Base-by-base conservation (phyloP, 345 rosid species). In the Firmiana major region DNA sequence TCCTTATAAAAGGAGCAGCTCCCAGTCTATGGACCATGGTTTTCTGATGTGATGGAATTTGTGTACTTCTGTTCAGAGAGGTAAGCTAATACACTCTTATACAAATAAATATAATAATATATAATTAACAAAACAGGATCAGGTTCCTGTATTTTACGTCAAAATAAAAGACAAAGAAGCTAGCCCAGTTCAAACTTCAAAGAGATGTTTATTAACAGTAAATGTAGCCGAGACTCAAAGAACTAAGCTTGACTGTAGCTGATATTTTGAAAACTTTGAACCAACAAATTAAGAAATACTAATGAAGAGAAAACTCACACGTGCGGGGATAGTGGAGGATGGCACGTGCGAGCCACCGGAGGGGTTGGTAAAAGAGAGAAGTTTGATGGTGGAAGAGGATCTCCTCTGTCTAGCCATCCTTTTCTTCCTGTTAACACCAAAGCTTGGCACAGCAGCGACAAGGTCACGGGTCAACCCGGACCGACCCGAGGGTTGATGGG, bases 391-490 rank as follows among this genome's bases (percentile, higher is more conserved):
- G 67, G 92, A 85, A 79, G 90, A 80, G 19, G 94, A 85, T 69
- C 93, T 85, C 84, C 96, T 95, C 86, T 85, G 94, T 85, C 98
- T 86, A 15, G 93, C 90, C 97, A 92, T 88, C 83, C 92, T 90
- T 85, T 92, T 91, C 89, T 91, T 92, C 92, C 87, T 85, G 80
- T 87, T 84, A 59, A 91, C 89, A 78, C 90, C 91, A 73, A 89
- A 81, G 75, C 84, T 83, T 51, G 87, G 79, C 66, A 88, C 81
- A 74, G 83, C 86, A 69, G 82, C 83, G 59, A 79, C 79, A 73
- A 81, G 86, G 82, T 78, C 86, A 79, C 83, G 83, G 82, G 79
- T 84, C 76, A 81, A 77, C 74, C 84, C 88, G 84, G 51, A 60
- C 63, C 83, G 87, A 84, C 71, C 87, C 87, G 84, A 78, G 51